Conservation (phyloP, 345 rosid species). For the Brassica juncea region DNA sequence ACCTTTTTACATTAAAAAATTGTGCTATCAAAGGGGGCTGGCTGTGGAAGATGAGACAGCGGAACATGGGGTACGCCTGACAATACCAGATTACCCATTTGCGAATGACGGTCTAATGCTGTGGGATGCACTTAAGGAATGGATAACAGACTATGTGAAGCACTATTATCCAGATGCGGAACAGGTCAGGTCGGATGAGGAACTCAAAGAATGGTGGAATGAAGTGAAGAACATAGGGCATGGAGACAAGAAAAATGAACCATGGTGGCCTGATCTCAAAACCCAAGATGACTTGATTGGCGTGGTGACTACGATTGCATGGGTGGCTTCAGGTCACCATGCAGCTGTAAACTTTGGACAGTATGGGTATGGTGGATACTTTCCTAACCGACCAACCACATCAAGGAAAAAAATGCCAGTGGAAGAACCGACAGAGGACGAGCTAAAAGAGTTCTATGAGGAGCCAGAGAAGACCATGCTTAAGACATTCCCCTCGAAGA, state of each 20-base stretch:
- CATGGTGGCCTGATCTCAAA: conserved; percentile 39
- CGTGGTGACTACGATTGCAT: conserved; percentile 34
- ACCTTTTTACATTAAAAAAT: too few species aligned
- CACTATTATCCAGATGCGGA: conserved; percentile 32
- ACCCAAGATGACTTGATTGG: conserved; percentile 36
- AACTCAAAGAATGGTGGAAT: conserved; percentile 37
- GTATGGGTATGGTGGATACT: conserved; percentile 32
- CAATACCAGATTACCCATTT: conserved; percentile 39
- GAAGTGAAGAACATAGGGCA: conserved; percentile 38
- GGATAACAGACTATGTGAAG: conserved; percentile 40
- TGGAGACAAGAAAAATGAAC: conserved; percentile 21
- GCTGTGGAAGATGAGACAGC: conserved; percentile 37
- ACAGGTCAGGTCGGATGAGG: conserved; percentile 16
- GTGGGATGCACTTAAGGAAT: conserved; percentile 26
- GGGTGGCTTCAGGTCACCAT: conserved; percentile 23
- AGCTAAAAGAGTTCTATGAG: conserved; percentile 17
- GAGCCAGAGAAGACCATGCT: conserved; percentile 31
- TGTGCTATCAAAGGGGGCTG: conserved; percentile 28
- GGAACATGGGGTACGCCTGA: conserved; percentile 31
- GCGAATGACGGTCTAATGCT: conserved; percentile 4
- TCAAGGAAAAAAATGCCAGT: conserved; percentile 35
- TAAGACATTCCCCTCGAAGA: conserved; percentile 36
- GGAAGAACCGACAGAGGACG: background rate
- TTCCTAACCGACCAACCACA: conserved; percentile 44
- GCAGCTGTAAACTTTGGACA: background rate